Evolutionary conservation across 2,329 filamentous ascomycete species (phyloP).

Genomic region (Diaporthe velutina): DNA sequence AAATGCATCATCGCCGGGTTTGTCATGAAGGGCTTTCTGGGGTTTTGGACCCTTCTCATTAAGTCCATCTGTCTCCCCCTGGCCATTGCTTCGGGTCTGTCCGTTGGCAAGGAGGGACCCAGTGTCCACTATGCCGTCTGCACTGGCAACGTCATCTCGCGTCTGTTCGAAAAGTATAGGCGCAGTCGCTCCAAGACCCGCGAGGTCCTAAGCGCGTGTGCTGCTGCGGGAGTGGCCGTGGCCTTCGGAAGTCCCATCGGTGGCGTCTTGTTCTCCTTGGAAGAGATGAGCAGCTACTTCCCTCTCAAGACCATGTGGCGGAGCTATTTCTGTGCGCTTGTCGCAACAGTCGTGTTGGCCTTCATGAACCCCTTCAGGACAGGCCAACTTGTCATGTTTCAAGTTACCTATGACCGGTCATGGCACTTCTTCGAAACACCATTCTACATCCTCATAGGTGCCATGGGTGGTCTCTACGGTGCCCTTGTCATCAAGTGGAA

Average conservation of each 20-base stretch:
- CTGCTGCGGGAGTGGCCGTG: conserved; percentile 94
- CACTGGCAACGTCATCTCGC: conserved; percentile 95
- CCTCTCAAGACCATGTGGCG: conserved; percentile 98
- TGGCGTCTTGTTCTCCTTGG: conserved; percentile 94
- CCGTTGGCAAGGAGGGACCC: conserved; percentile 96
- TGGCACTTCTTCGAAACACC: conserved; percentile 98
- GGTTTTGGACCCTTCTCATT: conserved; percentile 90
- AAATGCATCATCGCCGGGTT: conserved; percentile 99
- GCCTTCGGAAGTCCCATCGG: conserved; percentile 98
- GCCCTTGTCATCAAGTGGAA: conserved; percentile 99
- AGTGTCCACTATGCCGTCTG: conserved; percentile 99
- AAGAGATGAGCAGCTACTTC: conserved; percentile 98
- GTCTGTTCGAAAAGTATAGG: conserved; percentile 92
- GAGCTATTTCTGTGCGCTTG: conserved; percentile 96
- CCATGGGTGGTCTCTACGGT: conserved; percentile 95
- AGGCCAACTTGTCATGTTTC: conserved; percentile 99
- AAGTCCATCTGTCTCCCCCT: conserved; percentile 93
- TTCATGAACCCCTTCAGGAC: conserved; percentile 98
- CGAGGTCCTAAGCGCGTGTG: conserved; percentile 94
- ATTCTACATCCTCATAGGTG: conserved; percentile 91
- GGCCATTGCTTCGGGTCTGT: conserved; percentile 92
- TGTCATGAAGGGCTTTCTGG: conserved; percentile 98
- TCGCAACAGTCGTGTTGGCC: conserved; percentile 91
- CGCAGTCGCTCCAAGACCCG: conserved; percentile 93
- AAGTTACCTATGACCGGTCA: conserved; percentile 92